These are phyloP conservation scores for Trypanosoma rangeli DNA, from an alignment of 208 protist species.

Conservation along the genomic window DNA sequence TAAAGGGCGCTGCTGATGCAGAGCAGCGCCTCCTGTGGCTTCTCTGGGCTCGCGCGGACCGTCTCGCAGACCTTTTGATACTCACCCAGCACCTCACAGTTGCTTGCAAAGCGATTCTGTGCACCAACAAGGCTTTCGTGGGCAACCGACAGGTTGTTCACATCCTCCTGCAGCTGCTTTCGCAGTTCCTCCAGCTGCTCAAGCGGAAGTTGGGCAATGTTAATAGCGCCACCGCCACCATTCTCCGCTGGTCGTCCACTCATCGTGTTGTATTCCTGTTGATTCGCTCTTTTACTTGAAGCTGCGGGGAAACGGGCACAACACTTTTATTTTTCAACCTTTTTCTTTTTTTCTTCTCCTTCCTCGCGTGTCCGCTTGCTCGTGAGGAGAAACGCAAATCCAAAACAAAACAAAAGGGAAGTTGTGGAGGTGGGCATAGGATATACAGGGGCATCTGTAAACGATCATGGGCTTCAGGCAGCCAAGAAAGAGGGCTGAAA, in stretches of 20 bases:
- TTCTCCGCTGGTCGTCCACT: slow-evolving; percentile 5
- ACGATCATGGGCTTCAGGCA: background rate
- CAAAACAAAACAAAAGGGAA: slow-evolving; percentile 16
- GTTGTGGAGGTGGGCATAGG: background rate
- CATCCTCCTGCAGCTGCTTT: slow-evolving; percentile 82
- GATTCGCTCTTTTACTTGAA: background rate
- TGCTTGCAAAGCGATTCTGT: slow-evolving; percentile 74
- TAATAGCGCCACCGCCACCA: slow-evolving; percentile 29
- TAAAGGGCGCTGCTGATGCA: slow-evolving; percentile 86
- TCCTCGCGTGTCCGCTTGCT: background rate
- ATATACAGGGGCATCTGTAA: background rate
- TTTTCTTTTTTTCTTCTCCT: slow-evolving; percentile 1
- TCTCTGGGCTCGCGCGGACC: slow-evolving; percentile 22
- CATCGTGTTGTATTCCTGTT: slow-evolving; percentile 6
- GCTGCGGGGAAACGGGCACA: background rate
- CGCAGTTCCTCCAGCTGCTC: slow-evolving; percentile 89
- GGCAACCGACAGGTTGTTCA: slow-evolving; percentile 69
- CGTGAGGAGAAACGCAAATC: background rate
- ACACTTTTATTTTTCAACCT: background rate
- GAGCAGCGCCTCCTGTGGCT: slow-evolving; percentile 62
- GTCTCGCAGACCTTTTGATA: slow-evolving; percentile 61
- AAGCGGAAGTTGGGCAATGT: slow-evolving; percentile 74
- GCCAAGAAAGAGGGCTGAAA: background rate
- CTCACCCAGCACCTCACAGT: slow-evolving; percentile 67
- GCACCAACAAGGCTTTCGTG: slow-evolving; percentile 81